Base-by-base conservation (phyloP, 768 basidiomycete genomes). In the Chiua virens region DNA sequence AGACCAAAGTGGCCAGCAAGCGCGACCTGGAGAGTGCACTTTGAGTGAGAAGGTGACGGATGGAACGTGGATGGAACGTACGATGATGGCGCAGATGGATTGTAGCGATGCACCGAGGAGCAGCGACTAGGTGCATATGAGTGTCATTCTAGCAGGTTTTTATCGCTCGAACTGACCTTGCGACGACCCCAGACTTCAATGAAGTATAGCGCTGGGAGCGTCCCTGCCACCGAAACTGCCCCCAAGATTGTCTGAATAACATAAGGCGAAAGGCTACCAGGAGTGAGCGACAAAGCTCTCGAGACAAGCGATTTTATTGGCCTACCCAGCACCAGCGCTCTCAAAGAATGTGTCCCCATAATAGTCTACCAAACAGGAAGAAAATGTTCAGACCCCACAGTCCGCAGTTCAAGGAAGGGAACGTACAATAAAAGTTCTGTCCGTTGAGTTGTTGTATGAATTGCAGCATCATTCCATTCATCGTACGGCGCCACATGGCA, bases 291-390 rank as follows among this genome's bases (percentile, higher is more conserved):
- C 45, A 20, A n/a, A 1, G 14, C 21, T 18, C 28, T 27, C 28
- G n/a, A 3, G 37, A 14, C 14, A 42, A 20, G 38, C 4, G 3
- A 5, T 8, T 4, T 11, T n/a, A 30, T 39, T 23, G 15, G 55
- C 79, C 54, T 60, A 83, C 82, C 74, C 58, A 14, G 85, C 86
- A 40, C 86, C 84, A 17, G 86, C 83, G 53, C 78, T 83, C 67
- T 86, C 71, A 75, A 91, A 92, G 76, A 90, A 90, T 0, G 83
- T 86, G 51, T 89, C 85, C 17, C 87, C 86, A 60, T 87, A 89
- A 65, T 88, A 88, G 62, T 88, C 86, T 87, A 55, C n/a, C n/a
- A 13, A 40, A 28, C 53, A 39, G 50, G 20, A n/a, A 32, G 8
- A 40, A 30, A n/a, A 45, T 64, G 55, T 65, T 66, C 14, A 39